These are phyloP conservation scores for Oligophagozyma castellii DNA, from an alignment of 1,139 yeast species.

Conservation along the genomic window DNA sequence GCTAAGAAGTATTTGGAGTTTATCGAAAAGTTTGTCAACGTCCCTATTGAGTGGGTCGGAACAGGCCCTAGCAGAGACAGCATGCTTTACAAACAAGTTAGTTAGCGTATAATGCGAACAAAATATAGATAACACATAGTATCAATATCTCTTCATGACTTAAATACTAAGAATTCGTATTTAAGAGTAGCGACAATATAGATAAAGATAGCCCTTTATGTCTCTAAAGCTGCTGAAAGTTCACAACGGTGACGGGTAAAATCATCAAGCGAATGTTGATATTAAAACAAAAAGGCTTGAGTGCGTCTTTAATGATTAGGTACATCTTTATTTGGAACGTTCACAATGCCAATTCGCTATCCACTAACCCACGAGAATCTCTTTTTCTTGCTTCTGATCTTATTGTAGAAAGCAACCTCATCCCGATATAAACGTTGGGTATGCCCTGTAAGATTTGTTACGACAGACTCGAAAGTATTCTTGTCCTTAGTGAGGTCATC, in stretches of 20 bases:
- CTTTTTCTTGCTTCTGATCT: constrained; percentile 11
- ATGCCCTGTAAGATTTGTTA: constrained; percentile 23
- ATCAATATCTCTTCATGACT: constrained; percentile 1
- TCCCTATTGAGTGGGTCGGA: constrained; percentile 94
- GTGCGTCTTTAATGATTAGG: no score
- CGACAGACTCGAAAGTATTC: constrained; percentile 20
- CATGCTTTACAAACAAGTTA: constrained; percentile 37
- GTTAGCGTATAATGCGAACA: constrained; percentile 2
- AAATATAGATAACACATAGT: neutral
- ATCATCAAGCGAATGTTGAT: no score
- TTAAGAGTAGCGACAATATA: no score
- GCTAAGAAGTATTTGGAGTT: constrained; percentile 73
- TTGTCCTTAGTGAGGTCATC: constrained; percentile 16
- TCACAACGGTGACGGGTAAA: no score
- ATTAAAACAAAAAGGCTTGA: no score
- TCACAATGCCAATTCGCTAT: no score
- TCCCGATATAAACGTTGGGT: constrained; percentile 23
- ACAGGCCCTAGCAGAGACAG: constrained; percentile 95
- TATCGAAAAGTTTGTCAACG: constrained; percentile 72
- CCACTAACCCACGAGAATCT: constrained; percentile 17
- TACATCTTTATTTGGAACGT: no score
- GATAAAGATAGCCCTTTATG: no score
- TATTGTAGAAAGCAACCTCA: constrained; percentile 21
- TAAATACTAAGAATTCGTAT: no score
- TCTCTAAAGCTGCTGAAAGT: no score